Percentiles rank a stretch among this genome's conserved stretches.
These are phyloP conservation scores for Lachnellula arida DNA, from an alignment of 2,329 filamentous ascomycete genomes.

Conservation along the genomic window DNA sequence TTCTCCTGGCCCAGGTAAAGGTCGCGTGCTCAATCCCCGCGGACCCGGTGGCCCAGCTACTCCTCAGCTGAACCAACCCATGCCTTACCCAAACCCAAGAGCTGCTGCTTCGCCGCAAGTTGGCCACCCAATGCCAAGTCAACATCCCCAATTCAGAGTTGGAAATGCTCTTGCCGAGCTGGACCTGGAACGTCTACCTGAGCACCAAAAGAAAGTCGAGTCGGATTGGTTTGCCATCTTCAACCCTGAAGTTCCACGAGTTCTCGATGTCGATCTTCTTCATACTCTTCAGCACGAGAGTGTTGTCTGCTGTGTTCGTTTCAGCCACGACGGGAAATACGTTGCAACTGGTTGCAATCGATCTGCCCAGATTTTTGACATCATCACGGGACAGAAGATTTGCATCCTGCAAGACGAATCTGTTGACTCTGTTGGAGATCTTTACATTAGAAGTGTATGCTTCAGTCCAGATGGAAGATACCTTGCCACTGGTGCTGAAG, in stretches of 20 bases:
- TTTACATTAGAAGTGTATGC: constrained; percentile 97
- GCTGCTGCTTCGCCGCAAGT: constrained; percentile 72
- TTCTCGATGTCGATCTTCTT: constrained; percentile 88
- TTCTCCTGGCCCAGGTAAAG: constrained; percentile 77
- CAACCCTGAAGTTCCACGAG: constrained; percentile 84
- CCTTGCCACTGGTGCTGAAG: constrained; percentile 91
- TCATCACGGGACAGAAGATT: constrained; percentile 78
- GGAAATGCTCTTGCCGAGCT: constrained; percentile 78
- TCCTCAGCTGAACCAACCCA: constrained; percentile 83
- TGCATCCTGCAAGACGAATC: constrained; percentile 86
- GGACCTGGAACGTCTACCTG: constrained; percentile 78
- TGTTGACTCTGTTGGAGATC: constrained; percentile 81
- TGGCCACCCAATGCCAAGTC: constrained; percentile 76
- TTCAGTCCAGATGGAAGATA: constrained; percentile 96
- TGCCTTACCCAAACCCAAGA: constrained; percentile 77
- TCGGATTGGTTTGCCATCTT: constrained; percentile 96
- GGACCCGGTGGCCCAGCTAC: constrained; percentile 73
- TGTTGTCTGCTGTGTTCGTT: constrained; percentile 96
- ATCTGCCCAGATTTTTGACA: constrained; percentile 99
- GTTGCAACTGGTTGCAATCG: constrained; percentile 96
- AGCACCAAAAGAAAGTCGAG: constrained; percentile 83
- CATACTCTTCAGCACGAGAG: constrained; percentile 92
- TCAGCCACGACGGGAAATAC: constrained; percentile 92
- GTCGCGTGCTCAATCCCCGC: constrained; percentile 56
- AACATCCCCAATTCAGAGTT: constrained; percentile 45